phyloP scores from a whole-genome alignment of 176 grass and related monocot genomes.

The Hordeum marinum region DNA sequence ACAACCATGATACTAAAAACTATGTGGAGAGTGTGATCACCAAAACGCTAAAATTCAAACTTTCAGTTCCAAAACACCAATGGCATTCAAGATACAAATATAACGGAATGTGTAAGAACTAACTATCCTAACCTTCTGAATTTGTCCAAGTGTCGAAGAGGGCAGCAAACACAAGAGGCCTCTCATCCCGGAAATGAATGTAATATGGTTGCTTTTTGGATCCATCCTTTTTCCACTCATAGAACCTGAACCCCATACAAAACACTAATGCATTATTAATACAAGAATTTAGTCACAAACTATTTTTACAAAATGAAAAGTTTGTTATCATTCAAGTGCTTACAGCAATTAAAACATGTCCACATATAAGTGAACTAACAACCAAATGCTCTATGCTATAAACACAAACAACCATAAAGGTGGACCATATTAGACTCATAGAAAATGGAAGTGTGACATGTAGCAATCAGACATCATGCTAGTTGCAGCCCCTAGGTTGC shows the following conservation, averaged over 20 bases:
- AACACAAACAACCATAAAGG: not conserved
- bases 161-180: slow-evolving; percentile 80
- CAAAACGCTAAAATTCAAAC: not conserved
- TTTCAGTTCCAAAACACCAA: not conserved
- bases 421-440: not conserved
- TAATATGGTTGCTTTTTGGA: slow-evolving; percentile 83
- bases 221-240: slow-evolving; percentile 96
- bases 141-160: slow-evolving; percentile 76
- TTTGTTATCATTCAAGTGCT: not conserved
- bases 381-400: not conserved
- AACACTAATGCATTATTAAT: slow-evolving; percentile 1
- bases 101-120: not conserved
- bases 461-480: not conserved
- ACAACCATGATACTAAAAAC: not conserved
- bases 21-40: not conserved
- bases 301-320: not conserved
- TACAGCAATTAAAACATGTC: not conserved
- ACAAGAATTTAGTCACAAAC: slow-evolving; percentile 1
- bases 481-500: not conserved
- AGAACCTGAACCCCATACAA: slow-evolving; percentile 53
- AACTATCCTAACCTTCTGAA: slow-evolving; percentile 52
- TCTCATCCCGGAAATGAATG: slow-evolving; percentile 76
- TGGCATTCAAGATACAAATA: not conserved
- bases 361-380: not conserved
- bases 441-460: not conserved